These are phyloP conservation scores for Saturnispora sanitii DNA, from an alignment of 805 yeast genomes.

Conservation along the genomic window DNA sequence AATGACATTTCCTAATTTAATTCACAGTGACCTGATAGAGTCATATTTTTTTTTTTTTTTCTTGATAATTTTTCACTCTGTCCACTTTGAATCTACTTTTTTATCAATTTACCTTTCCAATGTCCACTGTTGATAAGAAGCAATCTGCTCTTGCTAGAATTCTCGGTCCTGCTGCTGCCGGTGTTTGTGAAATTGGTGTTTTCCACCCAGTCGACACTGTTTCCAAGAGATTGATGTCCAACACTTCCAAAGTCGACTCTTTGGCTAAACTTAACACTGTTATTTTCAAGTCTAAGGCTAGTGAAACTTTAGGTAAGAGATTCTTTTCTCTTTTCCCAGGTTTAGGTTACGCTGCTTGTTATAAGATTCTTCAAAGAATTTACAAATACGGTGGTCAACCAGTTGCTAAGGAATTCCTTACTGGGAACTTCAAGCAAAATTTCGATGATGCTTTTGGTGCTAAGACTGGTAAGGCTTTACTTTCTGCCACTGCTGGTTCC, in stretches of 20 bases:
- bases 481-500: constrained; percentile 97
- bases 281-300: constrained; percentile 75
- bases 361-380: constrained; percentile 92
- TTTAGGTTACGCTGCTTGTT: constrained; percentile 94
- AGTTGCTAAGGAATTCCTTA: constrained; percentile 86
- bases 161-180: constrained; percentile 97
- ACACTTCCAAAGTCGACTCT: constrained; percentile 58
- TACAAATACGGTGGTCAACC: constrained; percentile 99
- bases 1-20: too few species aligned
- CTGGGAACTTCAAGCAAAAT: constrained; percentile 55
- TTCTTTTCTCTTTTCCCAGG: constrained; percentile 90
- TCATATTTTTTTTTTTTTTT: constrained; percentile 1
- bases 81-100: neutral
- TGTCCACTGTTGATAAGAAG: constrained; percentile 51
- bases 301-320: constrained; percentile 59
- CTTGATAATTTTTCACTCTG: neutral
- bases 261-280: constrained; percentile 68
- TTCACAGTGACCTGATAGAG: neutral
- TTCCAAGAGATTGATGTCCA: constrained; percentile 89
- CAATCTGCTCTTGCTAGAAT: constrained; percentile 86
- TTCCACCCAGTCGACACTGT: constrained; percentile 99
- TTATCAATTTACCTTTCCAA: constrained; percentile 2
- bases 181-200: constrained; percentile 90
- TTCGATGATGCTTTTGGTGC: constrained; percentile 78
- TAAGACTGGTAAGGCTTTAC: constrained; percentile 93